A percentile compares a stretch with the other conserved stretches of the same genome.
Evolutionary conservation across 768 basidiomycete species (phyloP).

Genomic region (Mycena filopes): DNA sequence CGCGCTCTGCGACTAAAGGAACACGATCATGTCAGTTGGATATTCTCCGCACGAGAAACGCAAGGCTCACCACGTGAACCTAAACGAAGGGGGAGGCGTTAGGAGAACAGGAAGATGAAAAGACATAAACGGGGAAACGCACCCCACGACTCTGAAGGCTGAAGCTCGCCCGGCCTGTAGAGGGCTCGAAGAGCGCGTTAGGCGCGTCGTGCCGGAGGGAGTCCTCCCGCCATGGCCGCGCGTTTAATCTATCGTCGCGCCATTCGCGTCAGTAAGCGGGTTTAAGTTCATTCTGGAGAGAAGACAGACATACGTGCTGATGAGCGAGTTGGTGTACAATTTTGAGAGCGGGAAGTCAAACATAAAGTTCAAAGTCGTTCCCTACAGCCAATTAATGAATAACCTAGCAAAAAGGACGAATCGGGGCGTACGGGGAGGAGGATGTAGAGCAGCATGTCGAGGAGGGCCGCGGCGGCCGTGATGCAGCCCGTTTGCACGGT

Average conservation of each 20-base stretch:
- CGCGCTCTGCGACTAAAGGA: too few species aligned
- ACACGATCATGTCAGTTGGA: too few species aligned
- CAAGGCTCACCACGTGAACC: too few species aligned
- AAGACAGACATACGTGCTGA: constrained; percentile 23
- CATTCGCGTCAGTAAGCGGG: not conserved
- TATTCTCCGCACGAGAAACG: too few species aligned
- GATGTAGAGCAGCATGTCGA: constrained; percentile 1
- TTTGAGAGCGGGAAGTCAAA: constrained; percentile 32
- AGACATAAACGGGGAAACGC: too few species aligned
- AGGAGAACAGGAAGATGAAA: too few species aligned
- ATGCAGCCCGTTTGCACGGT: constrained; percentile 19
- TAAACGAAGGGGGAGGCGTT: too few species aligned
- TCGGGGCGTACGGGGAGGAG: too few species aligned
- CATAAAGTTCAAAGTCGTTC: constrained; percentile 30
- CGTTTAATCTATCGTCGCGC: constrained; percentile 20
- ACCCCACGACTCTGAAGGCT: too few species aligned
- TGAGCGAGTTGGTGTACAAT: constrained; percentile 28
- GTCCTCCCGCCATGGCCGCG: constrained; percentile 18
- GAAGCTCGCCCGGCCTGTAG: too few species aligned
- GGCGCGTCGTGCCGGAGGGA: not conserved
- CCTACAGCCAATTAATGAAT: constrained; percentile 12
- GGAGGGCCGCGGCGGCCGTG: constrained; percentile 2
- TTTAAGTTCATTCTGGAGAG: constrained; percentile 1
- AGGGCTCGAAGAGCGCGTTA: constrained; percentile 22
- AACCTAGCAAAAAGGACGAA: constrained; percentile 7